Evolutionary conservation across 2,329 filamentous ascomycete species (phyloP).

Genomic region (Calonectria pauciramosa): DNA sequence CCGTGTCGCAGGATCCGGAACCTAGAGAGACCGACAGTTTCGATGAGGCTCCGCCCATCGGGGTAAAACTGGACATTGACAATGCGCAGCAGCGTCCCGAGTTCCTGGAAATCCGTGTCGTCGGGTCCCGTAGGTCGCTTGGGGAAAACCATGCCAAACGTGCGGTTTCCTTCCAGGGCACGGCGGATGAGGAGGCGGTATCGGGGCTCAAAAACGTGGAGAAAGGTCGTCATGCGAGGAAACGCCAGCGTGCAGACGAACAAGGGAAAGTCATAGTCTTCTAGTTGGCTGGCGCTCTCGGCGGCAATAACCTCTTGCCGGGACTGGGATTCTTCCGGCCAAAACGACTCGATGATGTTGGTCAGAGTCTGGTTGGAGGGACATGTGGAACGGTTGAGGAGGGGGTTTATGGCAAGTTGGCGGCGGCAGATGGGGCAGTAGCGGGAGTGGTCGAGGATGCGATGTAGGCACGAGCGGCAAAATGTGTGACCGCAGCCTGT

Average conservation of each 20-base stretch:
- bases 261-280: conserved; percentile 75
- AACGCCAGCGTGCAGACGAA: conserved; percentile 89
- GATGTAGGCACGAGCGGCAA: conserved; percentile 83
- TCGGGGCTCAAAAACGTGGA: conserved; percentile 93
- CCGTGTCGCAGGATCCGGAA: conserved; percentile 79
- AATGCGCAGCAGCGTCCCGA: conserved; percentile 85
- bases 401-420: conserved; percentile 65
- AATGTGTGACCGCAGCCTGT: conserved; percentile 92
- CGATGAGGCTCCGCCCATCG: conserved; percentile 86
- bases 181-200: conserved; percentile 92
- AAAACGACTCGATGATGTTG: conserved; percentile 76
- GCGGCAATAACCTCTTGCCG: conserved; percentile 68
- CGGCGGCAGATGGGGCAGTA: conserved; percentile 87
- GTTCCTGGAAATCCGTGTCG: conserved; percentile 71
- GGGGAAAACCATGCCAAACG: conserved; percentile 88
- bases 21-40: conserved; percentile 81
- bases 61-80: conserved; percentile 79
- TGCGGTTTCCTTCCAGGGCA: conserved; percentile 78
- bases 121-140: conserved; percentile 62
- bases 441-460: conserved; percentile 81
- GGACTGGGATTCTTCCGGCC: conserved; percentile 73
- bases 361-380: conserved; percentile 74
- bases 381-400: conserved; percentile 55
- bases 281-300: conserved; percentile 69
- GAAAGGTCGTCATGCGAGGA: conserved; percentile 85